These are phyloP conservation scores for Pichia sp. DNA, from an alignment of 1,139 yeast genomes.

Conservation along the genomic window DNA sequence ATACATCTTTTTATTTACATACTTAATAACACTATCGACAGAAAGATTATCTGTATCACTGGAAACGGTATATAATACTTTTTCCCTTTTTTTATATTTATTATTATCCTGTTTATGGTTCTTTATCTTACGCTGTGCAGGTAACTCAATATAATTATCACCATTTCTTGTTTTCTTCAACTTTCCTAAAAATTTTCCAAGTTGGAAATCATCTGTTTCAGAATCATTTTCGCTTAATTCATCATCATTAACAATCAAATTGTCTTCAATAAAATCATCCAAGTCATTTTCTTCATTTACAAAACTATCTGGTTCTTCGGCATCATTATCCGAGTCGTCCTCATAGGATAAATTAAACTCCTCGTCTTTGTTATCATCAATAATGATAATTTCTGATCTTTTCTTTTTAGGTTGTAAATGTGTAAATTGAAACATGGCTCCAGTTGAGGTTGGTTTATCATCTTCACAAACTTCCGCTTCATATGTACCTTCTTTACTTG, in stretches of 20 bases:
- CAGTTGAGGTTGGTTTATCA: no score
- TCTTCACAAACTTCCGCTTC: no score
- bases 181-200: constrained; percentile 18
- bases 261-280: constrained; percentile 25
- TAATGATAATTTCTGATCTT: constrained; percentile 23
- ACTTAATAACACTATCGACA: constrained; percentile 9
- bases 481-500: no score
- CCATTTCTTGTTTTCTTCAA: constrained; percentile 20
- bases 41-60: constrained; percentile 16
- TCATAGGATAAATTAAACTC: constrained; percentile 9
- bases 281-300: neutral
- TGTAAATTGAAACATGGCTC: constrained; percentile 25
- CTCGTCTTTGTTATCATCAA: constrained; percentile 16
- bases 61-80: constrained; percentile 19
- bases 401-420: constrained; percentile 21
- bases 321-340: constrained; percentile 6
- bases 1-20: constrained; percentile 10
- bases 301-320: neutral
- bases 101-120: no score
- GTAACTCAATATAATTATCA: constrained; percentile 20
- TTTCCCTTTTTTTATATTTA: constrained; percentile 29
- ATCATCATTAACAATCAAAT: constrained; percentile 15
- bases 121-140: constrained; percentile 15
- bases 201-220: constrained; percentile 9
- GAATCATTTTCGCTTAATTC: neutral